Conservation (phyloP, 169 alveolate species). For the Hammondia hammondi region DNA sequence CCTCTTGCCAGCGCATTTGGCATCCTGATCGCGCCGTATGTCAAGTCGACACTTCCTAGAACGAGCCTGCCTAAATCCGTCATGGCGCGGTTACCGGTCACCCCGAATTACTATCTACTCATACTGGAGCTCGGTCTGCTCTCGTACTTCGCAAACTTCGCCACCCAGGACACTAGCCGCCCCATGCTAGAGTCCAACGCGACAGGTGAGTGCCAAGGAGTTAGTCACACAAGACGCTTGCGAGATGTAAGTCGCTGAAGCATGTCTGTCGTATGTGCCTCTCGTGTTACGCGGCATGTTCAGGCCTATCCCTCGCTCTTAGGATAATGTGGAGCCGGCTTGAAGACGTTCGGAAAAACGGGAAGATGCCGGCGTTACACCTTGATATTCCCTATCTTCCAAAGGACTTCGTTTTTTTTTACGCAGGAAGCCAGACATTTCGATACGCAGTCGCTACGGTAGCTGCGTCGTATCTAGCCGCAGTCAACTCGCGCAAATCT, state of each 20-base stretch:
- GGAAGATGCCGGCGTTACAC: background rate
- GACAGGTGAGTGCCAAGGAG: background rate
- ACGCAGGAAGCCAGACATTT: background rate
- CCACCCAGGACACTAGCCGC: background rate
- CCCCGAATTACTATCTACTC: background rate
- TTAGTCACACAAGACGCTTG: background rate
- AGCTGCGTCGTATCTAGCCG: background rate
- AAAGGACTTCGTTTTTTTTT: background rate
- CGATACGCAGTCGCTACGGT: slow-evolving; percentile 3
- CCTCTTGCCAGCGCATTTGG: slow-evolving; percentile 14
- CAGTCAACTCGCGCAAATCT: background rate
- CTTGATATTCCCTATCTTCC: background rate
- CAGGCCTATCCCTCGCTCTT: slow-evolving; percentile 25
- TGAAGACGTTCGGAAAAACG: background rate
- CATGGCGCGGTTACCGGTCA: background rate
- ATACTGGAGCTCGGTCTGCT: background rate
- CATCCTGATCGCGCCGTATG: slow-evolving; percentile 26
- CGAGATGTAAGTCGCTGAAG: too few species aligned
- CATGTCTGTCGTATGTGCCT: background rate
- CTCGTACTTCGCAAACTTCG: background rate
- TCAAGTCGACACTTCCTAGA: background rate
- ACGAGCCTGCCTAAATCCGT: slow-evolving; percentile 1
- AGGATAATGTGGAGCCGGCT: background rate
- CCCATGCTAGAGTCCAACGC: background rate
- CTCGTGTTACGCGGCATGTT: background rate